phyloP scores from a whole-genome alignment of 305 asterid genomes.

The Solanum hybrid region DNA sequence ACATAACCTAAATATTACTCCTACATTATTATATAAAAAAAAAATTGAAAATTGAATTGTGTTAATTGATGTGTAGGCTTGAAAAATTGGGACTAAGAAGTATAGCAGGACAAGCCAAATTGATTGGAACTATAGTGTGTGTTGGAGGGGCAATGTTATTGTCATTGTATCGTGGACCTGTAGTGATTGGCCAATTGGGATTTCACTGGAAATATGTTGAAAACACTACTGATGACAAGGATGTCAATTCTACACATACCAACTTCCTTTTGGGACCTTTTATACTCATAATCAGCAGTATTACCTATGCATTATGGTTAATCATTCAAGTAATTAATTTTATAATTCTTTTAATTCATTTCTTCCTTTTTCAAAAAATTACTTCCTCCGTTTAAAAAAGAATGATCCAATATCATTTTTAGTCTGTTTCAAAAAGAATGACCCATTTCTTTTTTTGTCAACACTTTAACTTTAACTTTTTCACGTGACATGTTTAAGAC shows the following conservation, averaged over 20 bases:
- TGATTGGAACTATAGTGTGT: background rate
- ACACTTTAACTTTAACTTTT: too few species aligned
- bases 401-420: too few species aligned
- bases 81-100: conserved; percentile 33
- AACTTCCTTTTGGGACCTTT: conserved; percentile 47
- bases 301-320: conserved; percentile 74
- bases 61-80: conserved; percentile 17
- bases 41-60: background rate
- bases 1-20: background rate
- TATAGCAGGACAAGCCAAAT: background rate
- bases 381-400: too few species aligned
- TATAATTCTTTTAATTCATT: background rate
- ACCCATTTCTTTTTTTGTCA: too few species aligned
- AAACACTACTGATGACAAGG: conserved; percentile 18
- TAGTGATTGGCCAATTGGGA: conserved; percentile 40
- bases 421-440: too few species aligned
- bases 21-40: background rate
- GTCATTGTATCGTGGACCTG: conserved; percentile 57
- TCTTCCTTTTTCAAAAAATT: background rate
- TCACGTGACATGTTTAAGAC: too few species aligned
- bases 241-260: conserved; percentile 20
- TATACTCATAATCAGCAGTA: conserved; percentile 57
- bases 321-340: conserved; percentile 47
- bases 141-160: conserved; percentile 2
- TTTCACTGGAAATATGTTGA: conserved; percentile 64